Percentiles rank a stretch among this genome's conserved stretches.
phyloP scores from a whole-genome alignment of 495 filamentous ascomycete species.

The Tirmania nivea region DNA sequence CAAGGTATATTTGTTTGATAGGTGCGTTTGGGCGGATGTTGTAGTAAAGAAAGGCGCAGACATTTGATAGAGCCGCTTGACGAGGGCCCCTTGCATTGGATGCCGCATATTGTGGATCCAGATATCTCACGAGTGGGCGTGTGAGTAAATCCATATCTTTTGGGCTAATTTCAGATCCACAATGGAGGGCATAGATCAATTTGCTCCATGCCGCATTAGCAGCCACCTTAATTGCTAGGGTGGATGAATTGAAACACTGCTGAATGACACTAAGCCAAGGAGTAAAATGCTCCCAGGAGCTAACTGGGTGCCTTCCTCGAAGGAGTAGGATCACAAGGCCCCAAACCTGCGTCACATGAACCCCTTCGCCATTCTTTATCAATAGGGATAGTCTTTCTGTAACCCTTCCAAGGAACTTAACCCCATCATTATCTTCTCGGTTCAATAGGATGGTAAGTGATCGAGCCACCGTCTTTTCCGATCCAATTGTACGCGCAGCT shows the following conservation, averaged over 20 bases:
- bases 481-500: constrained; percentile 39
- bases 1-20: constrained; percentile 39
- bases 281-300: constrained; percentile 50
- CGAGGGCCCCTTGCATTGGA: constrained; percentile 33
- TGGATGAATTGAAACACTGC: constrained; percentile 61
- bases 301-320: constrained; percentile 33
- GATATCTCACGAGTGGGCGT: constrained; percentile 44
- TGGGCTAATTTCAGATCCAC: neutral
- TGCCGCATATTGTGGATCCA: constrained; percentile 38
- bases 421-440: constrained; percentile 28
- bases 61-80: constrained; percentile 40
- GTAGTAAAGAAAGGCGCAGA: constrained; percentile 72
- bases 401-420: constrained; percentile 41
- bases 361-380: constrained; percentile 39
- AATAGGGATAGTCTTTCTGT: constrained; percentile 46
- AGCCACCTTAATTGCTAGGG: constrained; percentile 45
- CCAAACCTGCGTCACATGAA: constrained; percentile 75
- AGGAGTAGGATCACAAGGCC: constrained; percentile 57
- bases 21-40: constrained; percentile 47
- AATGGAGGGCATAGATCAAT: constrained; percentile 35
- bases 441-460: constrained; percentile 46
- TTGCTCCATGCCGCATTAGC: constrained; percentile 70
- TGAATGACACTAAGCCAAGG: constrained; percentile 59
- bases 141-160: constrained; percentile 36
- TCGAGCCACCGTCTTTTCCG: constrained; percentile 39